Evolutionary conservation across 768 basidiomycete genomes (phyloP), one percentile per base, ranked within the genome.

Genomic region (Hortiboletus campestris): DNA sequence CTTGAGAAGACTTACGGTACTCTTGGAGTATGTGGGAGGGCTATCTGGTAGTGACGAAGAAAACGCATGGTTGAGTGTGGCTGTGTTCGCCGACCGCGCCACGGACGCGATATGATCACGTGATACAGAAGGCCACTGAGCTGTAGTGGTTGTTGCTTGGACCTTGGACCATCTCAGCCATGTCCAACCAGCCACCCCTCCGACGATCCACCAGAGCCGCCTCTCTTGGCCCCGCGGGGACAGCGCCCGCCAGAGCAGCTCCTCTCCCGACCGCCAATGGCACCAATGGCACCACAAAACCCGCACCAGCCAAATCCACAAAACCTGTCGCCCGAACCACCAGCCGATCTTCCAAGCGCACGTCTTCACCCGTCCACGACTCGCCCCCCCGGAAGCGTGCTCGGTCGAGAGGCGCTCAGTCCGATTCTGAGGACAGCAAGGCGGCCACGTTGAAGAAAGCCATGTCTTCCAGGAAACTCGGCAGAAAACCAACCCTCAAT

Each of bases 151-250:
- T 38, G 36, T 36, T 36, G 36, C 16, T 32, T 17, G 16, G n/a
- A n/a, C n/a, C n/a, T 34, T 34, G 32, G 2, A 38, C 32, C 40
- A 12, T 36, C 32, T 34, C 39, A 25, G 58, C 28, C 63, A 71
- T 75, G 69, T 64, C 71, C 48, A 53, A 29, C 49, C 68, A 68
- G 14, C 67, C 59, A 1, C 71, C 79, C 57, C 78, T 76, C 35
- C 76, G 83, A 65, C 80, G 83, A 43, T 81, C 83, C 29, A 71
- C 82, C 39, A 76, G 84, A 28, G 78, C 83, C 3, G 61, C 79
- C 31, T 80, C 83, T 7, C 68, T 75, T 6, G 80, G 76, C 49
- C 74, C 77, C 5, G 58, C 67, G 16, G 72, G 72, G 5, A 56
- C 59, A 4, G 60, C 31, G 0, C 53, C 47, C 3, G 60, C 72